phyloP scores from a whole-genome alignment of 1,284 basidiomycete species.

The Heterobasidion annosum region DNA sequence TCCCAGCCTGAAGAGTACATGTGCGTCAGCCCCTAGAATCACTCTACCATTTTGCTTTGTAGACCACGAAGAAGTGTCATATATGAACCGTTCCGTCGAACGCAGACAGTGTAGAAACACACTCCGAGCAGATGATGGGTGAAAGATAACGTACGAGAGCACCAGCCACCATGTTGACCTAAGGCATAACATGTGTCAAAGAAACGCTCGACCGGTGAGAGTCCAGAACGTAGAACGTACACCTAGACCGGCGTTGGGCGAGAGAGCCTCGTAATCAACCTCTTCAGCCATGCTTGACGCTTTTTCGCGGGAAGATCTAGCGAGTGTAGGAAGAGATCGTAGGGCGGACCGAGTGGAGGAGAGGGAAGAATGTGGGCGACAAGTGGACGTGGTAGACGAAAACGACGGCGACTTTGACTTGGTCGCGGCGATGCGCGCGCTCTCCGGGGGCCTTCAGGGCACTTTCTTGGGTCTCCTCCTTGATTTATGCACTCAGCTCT shows the following conservation, averaged over 20 bases:
- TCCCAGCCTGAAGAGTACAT: constrained; percentile 68
- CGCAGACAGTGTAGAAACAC: background rate
- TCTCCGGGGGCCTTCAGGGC: too few relatives aligned
- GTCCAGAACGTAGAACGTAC: constrained; percentile 17
- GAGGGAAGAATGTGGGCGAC: too few relatives aligned
- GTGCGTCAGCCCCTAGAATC: background rate
- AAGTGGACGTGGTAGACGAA: background rate
- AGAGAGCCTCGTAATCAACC: constrained; percentile 69
- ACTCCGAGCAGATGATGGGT: background rate
- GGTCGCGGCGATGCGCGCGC: too few relatives aligned
- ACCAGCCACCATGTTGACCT: constrained; percentile 97
- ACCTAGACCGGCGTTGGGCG: constrained; percentile 66
- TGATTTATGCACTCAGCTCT: background rate
- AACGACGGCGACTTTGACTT: background rate
- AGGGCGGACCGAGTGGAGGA: too few relatives aligned
- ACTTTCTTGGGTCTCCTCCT: background rate
- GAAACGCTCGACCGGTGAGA: background rate
- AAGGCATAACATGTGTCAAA: constrained; percentile 4
- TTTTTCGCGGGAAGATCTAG: background rate
- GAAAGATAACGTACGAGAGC: constrained; percentile 63
- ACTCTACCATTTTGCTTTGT: too few relatives aligned
- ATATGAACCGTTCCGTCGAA: background rate
- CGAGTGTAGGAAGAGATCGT: background rate
- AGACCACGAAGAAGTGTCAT: too few relatives aligned
- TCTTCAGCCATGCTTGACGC: constrained; percentile 31